Evolutionary conservation across 2,329 filamentous ascomycete species (phyloP).

Genomic region (Paraconiothyrium brasiliense): DNA sequence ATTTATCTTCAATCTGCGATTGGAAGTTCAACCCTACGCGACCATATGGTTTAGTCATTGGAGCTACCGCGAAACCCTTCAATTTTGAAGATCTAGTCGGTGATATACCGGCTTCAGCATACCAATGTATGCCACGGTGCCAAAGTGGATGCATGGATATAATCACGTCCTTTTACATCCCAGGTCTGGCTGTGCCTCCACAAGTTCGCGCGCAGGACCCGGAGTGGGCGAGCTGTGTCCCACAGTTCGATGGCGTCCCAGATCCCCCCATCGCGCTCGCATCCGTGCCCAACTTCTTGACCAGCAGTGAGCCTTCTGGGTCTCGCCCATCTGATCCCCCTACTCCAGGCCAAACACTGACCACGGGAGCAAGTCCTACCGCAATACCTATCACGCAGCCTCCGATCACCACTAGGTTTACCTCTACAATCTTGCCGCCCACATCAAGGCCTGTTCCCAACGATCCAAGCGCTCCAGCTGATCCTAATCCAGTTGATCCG

Average conservation of each 20-base stretch:
- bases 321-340: constrained; percentile 3
- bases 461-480: no score
- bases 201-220: constrained; percentile 15
- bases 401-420: neutral
- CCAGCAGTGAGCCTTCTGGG: neutral
- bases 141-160: constrained; percentile 6
- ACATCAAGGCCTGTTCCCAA: no score
- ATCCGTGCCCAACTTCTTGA: constrained; percentile 1
- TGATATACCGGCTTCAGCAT: constrained; percentile 11
- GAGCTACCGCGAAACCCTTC: constrained; percentile 14
- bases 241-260: constrained; percentile 13
- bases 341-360: no score
- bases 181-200: constrained; percentile 16
- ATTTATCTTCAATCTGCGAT: constrained; percentile 16
- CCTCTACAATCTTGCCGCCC: no score
- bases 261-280: constrained; percentile 22
- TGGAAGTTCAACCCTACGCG: neutral
- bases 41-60: constrained; percentile 6
- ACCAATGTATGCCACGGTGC: constrained; percentile 10
- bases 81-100: constrained; percentile 19
- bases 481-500: no score
- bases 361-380: no score
- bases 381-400: constrained; percentile 1
- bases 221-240: constrained; percentile 20
- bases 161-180: neutral